phyloP scores from a whole-genome alignment of 805 yeast genomes.

The Grigorovia yakushimaensis region DNA sequence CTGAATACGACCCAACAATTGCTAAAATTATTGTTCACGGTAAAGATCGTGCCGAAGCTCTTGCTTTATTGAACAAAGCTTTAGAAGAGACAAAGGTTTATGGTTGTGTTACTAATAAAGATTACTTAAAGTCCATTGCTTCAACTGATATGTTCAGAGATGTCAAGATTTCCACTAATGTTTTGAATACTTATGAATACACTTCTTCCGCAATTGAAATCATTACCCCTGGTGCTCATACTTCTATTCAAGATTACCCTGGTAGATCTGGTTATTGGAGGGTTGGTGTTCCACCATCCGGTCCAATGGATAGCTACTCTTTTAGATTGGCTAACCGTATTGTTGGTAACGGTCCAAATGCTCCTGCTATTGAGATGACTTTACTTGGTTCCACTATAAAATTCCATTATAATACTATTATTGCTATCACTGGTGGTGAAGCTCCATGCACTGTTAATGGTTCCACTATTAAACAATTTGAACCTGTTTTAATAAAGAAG shows the following conservation, averaged over 20 bases:
- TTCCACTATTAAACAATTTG: conserved; percentile 48
- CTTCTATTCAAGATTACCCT: conserved; percentile 93
- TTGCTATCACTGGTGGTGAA: conserved; percentile 83
- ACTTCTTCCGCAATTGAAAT: conserved; percentile 79
- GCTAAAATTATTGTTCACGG: conserved; percentile 97
- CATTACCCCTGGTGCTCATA: conserved; percentile 83
- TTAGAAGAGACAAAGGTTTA: conserved; percentile 76
- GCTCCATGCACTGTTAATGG: conserved; percentile 62
- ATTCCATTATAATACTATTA: conserved; percentile 71
- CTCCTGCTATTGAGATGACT: conserved; percentile 89
- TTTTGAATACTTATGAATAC: conserved; percentile 73
- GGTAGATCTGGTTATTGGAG: conserved; percentile 66
- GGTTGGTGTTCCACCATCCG: conserved; percentile 94
- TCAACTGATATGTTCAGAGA: conserved; percentile 74
- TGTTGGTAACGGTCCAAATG: conserved; percentile 73
- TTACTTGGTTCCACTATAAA: conserved; percentile 75
- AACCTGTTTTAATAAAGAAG: conserved; percentile 56
- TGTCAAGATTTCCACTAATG: conserved; percentile 79
- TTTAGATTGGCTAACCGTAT: conserved; percentile 82
- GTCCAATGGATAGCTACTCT: conserved; percentile 93
- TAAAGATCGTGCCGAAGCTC: conserved; percentile 75
- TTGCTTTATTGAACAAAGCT: conserved; percentile 66
- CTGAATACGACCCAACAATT: conserved; percentile 93
- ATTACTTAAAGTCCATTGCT: conserved; percentile 79
- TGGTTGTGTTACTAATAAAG: conserved; percentile 86